Conservation (phyloP, 192 early-diverging fungal species). For the Rhizoclosmatium sp. region DNA sequence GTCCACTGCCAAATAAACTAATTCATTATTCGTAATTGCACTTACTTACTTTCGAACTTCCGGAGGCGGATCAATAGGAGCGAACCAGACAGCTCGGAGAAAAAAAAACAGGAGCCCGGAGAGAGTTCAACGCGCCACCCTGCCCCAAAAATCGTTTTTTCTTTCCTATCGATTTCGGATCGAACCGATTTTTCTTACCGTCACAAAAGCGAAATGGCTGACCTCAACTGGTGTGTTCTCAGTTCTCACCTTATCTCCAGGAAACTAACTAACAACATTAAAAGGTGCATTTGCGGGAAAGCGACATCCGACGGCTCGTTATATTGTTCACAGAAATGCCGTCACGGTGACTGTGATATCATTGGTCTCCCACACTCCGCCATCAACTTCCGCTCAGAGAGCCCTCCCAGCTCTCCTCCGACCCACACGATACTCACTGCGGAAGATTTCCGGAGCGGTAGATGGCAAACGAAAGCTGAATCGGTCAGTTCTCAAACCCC, state of each 20-base stretch:
- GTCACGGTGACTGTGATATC: not conserved
- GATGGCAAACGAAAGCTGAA: too few relatives aligned
- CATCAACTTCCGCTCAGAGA: not conserved
- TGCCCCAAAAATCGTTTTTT: not conserved
- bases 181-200: not conserved
- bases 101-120: not conserved
- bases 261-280: not conserved
- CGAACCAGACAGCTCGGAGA: not conserved
- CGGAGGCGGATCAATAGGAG: not conserved
- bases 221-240: constrained; percentile 11
- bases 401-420: not conserved
- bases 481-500: not conserved
- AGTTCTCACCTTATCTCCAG: not conserved
- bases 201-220: not conserved
- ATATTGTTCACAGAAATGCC: not conserved
- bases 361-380: not conserved
- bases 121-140: not conserved
- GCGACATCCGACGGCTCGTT: not conserved
- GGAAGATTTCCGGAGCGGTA: too few relatives aligned
- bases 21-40: not conserved
- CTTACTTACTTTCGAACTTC: not conserved
- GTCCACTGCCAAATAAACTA: not conserved
- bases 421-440: too few relatives aligned
- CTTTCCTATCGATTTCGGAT: not conserved
- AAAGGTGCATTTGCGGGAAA: not conserved